Conservation (phyloP, 148 eudicot genomes). For the Chenopodium album region DNA sequence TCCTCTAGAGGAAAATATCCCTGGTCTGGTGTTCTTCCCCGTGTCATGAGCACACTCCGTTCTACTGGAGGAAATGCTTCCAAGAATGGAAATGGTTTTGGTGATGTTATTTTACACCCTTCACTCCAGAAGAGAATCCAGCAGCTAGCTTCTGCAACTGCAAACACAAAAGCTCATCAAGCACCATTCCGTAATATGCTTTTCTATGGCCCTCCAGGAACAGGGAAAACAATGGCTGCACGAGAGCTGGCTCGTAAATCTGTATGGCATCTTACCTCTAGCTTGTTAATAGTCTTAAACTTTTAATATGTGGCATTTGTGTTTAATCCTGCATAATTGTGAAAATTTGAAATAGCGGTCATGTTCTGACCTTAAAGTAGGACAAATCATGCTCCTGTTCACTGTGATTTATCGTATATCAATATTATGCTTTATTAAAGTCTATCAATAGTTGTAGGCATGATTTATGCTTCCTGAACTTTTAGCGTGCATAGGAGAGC, state of each 20-base stretch:
- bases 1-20: conserved; percentile 93
- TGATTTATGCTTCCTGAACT: not conserved
- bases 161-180: conserved; percentile 92
- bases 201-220: conserved; percentile 98
- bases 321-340: not conserved
- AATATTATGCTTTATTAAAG: not conserved
- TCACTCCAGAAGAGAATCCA: conserved; percentile 82
- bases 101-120: conserved; percentile 86
- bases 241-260: conserved; percentile 95
- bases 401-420: not conserved
- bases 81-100: conserved; percentile 70
- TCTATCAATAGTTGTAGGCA: not conserved
- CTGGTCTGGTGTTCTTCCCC: conserved; percentile 79
- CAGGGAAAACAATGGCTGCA: conserved; percentile 99
- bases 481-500: not conserved
- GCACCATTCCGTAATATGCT: conserved; percentile 99
- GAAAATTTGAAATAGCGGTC: not conserved
- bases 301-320: not conserved
- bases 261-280: conserved; percentile 43
- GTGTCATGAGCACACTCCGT: conserved; percentile 54
- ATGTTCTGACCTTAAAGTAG: not conserved
- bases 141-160: conserved; percentile 87
- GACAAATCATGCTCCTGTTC: not conserved
- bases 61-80: conserved; percentile 37
- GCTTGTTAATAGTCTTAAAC: not conserved